Conservation (phyloP, 1,284 basidiomycete genomes). For the Phlebopus sp. region DNA sequence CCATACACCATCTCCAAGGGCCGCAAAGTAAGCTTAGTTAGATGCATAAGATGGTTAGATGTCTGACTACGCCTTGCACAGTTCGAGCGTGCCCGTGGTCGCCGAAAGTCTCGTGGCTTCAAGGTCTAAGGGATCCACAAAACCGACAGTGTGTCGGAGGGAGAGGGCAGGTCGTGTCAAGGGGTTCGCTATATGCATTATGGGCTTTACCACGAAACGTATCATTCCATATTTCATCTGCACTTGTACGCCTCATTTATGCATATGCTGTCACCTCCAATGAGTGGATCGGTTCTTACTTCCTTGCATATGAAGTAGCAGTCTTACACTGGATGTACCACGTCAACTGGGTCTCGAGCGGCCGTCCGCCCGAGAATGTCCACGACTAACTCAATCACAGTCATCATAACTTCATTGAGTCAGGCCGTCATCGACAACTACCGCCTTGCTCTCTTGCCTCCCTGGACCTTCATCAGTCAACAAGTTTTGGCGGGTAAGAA, state of each 20-base stretch:
- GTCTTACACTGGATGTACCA: too few relatives aligned
- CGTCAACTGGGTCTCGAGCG: too few relatives aligned
- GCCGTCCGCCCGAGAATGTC: too few relatives aligned
- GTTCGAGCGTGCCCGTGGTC: conserved; percentile 90
- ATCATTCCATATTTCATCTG: conserved; percentile 16
- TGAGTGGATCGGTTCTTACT: neutral
- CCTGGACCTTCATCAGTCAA: conserved; percentile 10
- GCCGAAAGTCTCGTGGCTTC: conserved; percentile 91
- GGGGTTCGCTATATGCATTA: conserved; percentile 24
- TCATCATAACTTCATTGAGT: too few relatives aligned
- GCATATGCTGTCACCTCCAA: conserved; percentile 23
- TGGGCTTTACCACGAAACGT: conserved; percentile 23
- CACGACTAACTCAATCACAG: too few relatives aligned
- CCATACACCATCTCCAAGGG: conserved; percentile 94
- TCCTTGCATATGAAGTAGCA: too few relatives aligned
- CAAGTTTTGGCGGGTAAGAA: neutral
- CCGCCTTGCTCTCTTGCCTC: conserved; percentile 19
- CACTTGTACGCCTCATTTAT: conserved; percentile 25
- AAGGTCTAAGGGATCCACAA: conserved; percentile 62
- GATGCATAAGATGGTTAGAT: neutral
- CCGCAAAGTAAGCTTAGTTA: conserved; percentile 65
- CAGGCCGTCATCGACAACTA: conserved; percentile 3
- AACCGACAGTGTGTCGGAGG: conserved; percentile 20
- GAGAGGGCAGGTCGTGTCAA: conserved; percentile 15
- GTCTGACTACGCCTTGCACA: conserved; percentile 28